Evolutionary conservation across 768 basidiomycete species (phyloP).

Genomic region (Amanita muscaria): DNA sequence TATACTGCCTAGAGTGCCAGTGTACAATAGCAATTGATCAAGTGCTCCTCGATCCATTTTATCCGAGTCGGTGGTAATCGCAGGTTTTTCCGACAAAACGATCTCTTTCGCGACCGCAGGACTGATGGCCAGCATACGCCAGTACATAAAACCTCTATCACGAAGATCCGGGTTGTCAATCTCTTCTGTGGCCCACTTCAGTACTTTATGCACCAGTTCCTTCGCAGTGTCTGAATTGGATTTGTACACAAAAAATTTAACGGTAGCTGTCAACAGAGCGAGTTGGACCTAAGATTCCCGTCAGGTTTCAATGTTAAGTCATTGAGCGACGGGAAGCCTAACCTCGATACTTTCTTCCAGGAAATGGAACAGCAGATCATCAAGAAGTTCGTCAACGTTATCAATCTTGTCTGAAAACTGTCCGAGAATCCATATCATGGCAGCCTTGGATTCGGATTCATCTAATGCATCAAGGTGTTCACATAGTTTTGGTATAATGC

Average conservation of each 20-base stretch:
- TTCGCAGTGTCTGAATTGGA: constrained; percentile 76
- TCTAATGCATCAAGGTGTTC: constrained; percentile 87
- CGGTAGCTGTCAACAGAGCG: constrained; percentile 85
- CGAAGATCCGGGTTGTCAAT: constrained; percentile 97
- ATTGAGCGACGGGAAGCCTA: background rate
- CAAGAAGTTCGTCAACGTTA: constrained; percentile 91
- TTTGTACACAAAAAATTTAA: constrained; percentile 94
- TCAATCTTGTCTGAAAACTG: constrained; percentile 95
- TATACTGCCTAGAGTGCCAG: constrained; percentile 89
- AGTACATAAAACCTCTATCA: constrained; percentile 99
- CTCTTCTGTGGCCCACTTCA: constrained; percentile 96
- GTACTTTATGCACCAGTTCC: constrained; percentile 85
- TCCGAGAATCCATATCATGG: constrained; percentile 97
- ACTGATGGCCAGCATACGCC: constrained; percentile 93
- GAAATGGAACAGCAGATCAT: constrained; percentile 84
- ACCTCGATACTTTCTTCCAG: constrained; percentile 93
- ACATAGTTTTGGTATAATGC: constrained; percentile 89
- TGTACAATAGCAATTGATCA: constrained; percentile 90
- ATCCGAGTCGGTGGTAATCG: constrained; percentile 97
- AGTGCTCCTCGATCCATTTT: constrained; percentile 94
- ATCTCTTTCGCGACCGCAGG: constrained; percentile 83
- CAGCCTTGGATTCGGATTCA: constrained; percentile 93
- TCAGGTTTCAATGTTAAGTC: background rate
- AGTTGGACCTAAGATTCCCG: constrained; percentile 74
- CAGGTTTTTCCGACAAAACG: constrained; percentile 87